These are phyloP conservation scores for Macadamia tetraphylla DNA, from an alignment of 164 flowering plant genomes.

Conservation along the genomic window DNA sequence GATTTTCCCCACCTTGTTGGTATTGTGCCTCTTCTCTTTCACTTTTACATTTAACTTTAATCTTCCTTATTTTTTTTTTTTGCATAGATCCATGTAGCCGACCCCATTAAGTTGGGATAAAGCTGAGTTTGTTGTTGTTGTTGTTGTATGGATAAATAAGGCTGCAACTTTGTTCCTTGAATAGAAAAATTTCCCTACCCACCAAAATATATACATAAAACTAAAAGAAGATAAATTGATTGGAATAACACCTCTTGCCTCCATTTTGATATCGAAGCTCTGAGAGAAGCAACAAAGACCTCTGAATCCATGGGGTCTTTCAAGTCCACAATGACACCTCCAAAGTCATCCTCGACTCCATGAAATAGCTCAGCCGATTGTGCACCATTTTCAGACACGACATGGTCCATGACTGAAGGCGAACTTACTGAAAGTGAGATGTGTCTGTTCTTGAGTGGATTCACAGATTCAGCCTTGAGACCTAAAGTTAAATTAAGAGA, in stretches of 20 bases:
- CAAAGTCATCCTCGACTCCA: constrained; percentile 33
- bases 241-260: constrained; percentile 34
- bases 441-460: neutral
- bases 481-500: neutral
- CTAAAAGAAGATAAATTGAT: neutral
- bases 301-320: constrained; percentile 40
- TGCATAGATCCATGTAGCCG: no score
- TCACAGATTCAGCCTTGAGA: neutral
- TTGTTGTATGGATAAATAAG: no score
- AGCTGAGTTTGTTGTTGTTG: no score
- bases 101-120: no score
- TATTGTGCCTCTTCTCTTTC: no score
- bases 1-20: no score
- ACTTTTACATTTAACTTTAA: no score
- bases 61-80: no score
- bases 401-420: constrained; percentile 2
- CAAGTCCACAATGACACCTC: constrained; percentile 51
- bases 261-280: constrained; percentile 48
- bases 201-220: no score
- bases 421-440: neutral
- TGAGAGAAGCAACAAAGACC: constrained; percentile 32
- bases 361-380: constrained; percentile 26
- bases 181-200: neutral
- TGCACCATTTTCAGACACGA: constrained; percentile 21
- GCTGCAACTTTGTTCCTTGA: neutral